phyloP scores from a whole-genome alignment of 768 basidiomycete genomes.

The Tubosaeta sp. region DNA sequence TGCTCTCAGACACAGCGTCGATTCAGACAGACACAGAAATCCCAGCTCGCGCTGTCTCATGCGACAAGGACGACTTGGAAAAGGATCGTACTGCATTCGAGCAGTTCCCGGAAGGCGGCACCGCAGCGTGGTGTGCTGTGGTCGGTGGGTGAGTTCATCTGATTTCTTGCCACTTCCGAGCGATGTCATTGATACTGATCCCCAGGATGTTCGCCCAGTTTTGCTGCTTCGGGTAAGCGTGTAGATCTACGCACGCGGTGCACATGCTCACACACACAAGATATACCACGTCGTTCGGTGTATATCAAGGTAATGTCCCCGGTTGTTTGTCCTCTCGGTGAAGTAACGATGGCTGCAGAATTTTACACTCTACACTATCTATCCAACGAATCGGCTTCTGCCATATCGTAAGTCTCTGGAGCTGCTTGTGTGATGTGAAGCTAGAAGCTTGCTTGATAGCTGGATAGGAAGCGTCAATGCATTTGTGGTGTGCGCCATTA shows the following conservation, averaged over 20 bases:
- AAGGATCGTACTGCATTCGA: not conserved
- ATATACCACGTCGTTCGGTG: slow-evolving; percentile 35
- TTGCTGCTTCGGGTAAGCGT: slow-evolving; percentile 33
- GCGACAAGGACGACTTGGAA: slow-evolving; percentile 1
- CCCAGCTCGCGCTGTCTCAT: not conserved
- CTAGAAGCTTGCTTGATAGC: slow-evolving; percentile 12
- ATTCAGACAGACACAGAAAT: not conserved
- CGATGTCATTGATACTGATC: not conserved
- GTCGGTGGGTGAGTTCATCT: slow-evolving; percentile 20
- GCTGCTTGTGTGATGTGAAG: not conserved
- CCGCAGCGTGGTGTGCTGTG: slow-evolving; percentile 22
- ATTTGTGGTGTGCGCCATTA: slow-evolving; percentile 34
- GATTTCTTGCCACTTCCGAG: not conserved
- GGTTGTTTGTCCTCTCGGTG: not conserved
- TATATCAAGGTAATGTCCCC: slow-evolving; percentile 34
- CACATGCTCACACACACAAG: slow-evolving; percentile 14
- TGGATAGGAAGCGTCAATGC: slow-evolving; percentile 48
- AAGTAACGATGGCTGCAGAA: slow-evolving; percentile 21
- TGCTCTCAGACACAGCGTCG: slow-evolving; percentile 5
- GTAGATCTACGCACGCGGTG: not conserved
- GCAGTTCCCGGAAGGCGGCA: slow-evolving; percentile 28
- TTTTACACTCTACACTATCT: slow-evolving; percentile 37
- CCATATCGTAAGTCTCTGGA: slow-evolving; percentile 32
- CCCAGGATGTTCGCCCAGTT: slow-evolving; percentile 29
- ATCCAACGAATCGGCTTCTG: slow-evolving; percentile 29